These are phyloP conservation scores for Crithidia expoeki DNA, from an alignment of 208 protist species.

Conservation along the genomic window DNA sequence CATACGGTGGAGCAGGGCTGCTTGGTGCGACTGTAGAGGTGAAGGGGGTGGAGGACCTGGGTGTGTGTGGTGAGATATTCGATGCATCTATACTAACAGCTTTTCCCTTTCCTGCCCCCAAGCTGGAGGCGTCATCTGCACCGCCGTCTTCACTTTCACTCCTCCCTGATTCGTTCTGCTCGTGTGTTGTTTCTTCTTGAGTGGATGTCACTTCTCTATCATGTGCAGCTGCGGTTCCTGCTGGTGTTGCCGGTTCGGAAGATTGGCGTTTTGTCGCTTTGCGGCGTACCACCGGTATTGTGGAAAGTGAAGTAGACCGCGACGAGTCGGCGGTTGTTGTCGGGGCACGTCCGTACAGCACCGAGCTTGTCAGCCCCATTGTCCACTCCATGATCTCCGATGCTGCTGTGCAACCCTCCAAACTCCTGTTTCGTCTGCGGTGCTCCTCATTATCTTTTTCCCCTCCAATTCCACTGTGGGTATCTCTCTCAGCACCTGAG, in stretches of 20 bases:
- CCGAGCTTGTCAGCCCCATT: conserved; percentile 21
- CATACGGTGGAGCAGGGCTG: neutral
- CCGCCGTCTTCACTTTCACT: neutral
- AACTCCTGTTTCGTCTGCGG: neutral
- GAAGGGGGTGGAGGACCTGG: conserved; percentile 5
- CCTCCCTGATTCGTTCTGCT: neutral
- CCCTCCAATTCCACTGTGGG: neutral
- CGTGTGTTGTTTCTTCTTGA: neutral
- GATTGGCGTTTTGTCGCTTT: neutral
- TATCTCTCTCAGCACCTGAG: neutral
- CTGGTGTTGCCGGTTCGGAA: neutral
- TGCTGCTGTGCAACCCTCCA: neutral
- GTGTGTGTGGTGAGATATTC: neutral
- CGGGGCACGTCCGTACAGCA: conserved; percentile 10
- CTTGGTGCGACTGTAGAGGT: neutral
- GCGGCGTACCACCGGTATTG: conserved; percentile 1
- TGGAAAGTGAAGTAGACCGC: conserved; percentile 3
- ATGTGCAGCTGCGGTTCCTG: too few species aligned
- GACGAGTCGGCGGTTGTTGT: conserved; percentile 10
- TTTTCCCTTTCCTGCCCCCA: neutral
- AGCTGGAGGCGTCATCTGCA: neutral
- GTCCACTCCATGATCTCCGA: conserved; percentile 16
- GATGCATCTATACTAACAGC: neutral
- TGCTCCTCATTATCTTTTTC: neutral
- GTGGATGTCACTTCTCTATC: neutral